Base-by-base conservation (phyloP, 2,329 filamentous ascomycete species). In the Ceratocystis ficicola region DNA sequence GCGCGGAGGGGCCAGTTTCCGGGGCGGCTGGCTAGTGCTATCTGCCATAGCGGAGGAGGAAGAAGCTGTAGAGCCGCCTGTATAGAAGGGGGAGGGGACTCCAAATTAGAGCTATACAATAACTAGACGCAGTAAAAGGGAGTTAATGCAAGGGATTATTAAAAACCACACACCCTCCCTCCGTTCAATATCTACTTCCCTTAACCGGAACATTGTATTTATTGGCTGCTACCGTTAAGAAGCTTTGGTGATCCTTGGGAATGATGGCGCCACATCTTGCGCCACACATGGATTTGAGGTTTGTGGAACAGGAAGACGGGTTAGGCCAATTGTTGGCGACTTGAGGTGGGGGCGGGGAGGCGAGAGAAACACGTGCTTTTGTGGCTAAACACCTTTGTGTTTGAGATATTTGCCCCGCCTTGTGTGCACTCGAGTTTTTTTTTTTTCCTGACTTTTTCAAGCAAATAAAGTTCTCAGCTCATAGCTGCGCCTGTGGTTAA, bases 1-100 rank as follows among this genome's bases (percentile, higher is more conserved):
- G 4, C 66, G 62, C n/a, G 66, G 66, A 52, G 66, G 32, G 8
- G 52, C 61, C 36, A 62, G 62, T 30, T 62, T 50, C 41, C 57
- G 25, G 5, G 66, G 62, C 8, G 62, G 55, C 20, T 65, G 30
- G 61, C 32, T 17, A 25, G 30, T 44, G 63, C 20, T 44, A 30
- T 65, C 46, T 65, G 50, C 63, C 63, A 63, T 63, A 22, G 61
- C 32, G 52, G 28, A 17, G 52, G 36, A 15, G 22, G 15, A 28
- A 25, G 17, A 10, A 5, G 22, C 10, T 57, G 22, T 57, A 25
- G 48, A 20, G n/a, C 28, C 52, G 52, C 52, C 22, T 57, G 4
- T 25, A n/a, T 5, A 32, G 52, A 25, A 25, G 48, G 17, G 48
- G 22, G 22, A 17, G 52, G 20, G 28, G 52, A 57, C 22, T 6